These are phyloP conservation scores for Lactarius tabidus DNA, from an alignment of 768 basidiomycete species.

Conservation along the genomic window DNA sequence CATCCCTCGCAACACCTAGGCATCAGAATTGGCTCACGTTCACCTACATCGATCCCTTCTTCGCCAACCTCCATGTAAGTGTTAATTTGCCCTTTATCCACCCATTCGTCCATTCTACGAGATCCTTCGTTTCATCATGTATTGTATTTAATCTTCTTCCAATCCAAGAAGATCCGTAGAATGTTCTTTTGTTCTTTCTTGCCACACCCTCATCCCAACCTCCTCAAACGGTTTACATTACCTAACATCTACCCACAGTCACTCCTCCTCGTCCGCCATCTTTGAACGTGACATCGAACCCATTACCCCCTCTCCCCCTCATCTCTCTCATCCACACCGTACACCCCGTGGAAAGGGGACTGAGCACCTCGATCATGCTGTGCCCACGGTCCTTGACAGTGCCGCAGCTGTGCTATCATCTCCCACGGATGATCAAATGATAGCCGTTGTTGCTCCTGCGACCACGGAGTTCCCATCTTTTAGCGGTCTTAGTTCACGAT, in stretches of 20 bases:
- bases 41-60: constrained; percentile 72
- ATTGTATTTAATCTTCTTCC: background rate
- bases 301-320: constrained; percentile 40
- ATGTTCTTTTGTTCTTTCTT: constrained; percentile 6
- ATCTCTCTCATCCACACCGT: constrained; percentile 59
- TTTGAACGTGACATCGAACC: constrained; percentile 91
- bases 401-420: constrained; percentile 69
- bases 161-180: background rate
- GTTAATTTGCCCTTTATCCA: constrained; percentile 18
- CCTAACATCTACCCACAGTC: constrained; percentile 31
- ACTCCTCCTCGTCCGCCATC: constrained; percentile 84
- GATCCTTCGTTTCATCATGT: background rate
- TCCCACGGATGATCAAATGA: constrained; percentile 42
- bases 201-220: background rate
- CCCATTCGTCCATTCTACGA: constrained; percentile 5
- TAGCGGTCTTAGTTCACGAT: constrained; percentile 58
- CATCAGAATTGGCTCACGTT: constrained; percentile 53
- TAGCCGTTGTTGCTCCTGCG: constrained; percentile 60
- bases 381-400: constrained; percentile 81
- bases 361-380: constrained; percentile 71
- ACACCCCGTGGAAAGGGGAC: constrained; percentile 68
- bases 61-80: constrained; percentile 76
- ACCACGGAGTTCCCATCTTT: constrained; percentile 33
- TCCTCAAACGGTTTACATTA: constrained; percentile 5
- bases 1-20: constrained; percentile 49